A percentile compares a stretch with the other conserved stretches of the same genome.
These are phyloP conservation scores for Camellia granthamiana DNA, from an alignment of 148 eudicot genomes.

Conservation along the genomic window DNA sequence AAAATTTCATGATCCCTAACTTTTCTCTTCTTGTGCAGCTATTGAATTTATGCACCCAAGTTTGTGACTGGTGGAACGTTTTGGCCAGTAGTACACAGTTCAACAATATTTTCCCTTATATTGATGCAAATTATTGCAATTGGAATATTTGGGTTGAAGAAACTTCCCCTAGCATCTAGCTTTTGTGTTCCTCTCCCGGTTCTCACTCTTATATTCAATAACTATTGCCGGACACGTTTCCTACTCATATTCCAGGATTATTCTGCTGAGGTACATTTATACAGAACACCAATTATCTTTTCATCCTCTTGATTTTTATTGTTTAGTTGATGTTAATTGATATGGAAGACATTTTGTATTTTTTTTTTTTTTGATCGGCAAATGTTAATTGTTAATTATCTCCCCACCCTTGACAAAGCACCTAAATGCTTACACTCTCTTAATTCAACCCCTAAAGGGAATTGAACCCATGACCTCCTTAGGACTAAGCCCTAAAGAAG, in stretches of 20 bases:
- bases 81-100: constrained; percentile 82
- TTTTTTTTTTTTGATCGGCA: too few relatives aligned
- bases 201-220: constrained; percentile 76
- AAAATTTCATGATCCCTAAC: too few relatives aligned
- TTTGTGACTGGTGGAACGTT: constrained; percentile 74
- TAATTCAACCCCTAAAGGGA: too few relatives aligned
- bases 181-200: constrained; percentile 68
- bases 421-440: too few relatives aligned
- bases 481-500: too few relatives aligned
- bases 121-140: constrained; percentile 88
- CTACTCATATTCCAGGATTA: constrained; percentile 67
- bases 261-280: constrained; percentile 74
- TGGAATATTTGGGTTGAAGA: constrained; percentile 77
- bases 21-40: constrained; percentile 71
- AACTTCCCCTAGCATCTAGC: constrained; percentile 71
- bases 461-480: too few relatives aligned
- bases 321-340: neutral
- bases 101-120: constrained; percentile 69
- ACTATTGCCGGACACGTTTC: constrained; percentile 73
- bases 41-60: constrained; percentile 69
- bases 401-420: too few relatives aligned
- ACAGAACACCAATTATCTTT: neutral
- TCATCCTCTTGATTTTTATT: neutral
- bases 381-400: too few relatives aligned
- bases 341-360: neutral